Evolutionary conservation across 2,329 filamentous ascomycete species (phyloP).

Genomic region (Hypocrella siamensis): DNA sequence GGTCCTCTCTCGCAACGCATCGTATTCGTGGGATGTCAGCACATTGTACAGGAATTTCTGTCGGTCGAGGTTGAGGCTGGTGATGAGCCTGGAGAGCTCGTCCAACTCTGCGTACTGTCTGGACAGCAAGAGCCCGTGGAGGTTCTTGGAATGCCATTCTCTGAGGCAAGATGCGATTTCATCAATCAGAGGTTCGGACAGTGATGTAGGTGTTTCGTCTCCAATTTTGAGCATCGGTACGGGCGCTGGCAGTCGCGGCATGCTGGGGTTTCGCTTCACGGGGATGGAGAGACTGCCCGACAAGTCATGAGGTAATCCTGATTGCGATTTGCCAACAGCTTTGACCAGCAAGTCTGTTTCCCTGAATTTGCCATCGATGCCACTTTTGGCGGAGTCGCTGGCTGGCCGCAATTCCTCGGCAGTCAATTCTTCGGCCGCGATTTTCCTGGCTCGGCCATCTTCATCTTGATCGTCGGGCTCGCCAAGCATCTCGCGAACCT

Average conservation of each 20-base stretch:
- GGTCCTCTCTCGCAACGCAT: constrained; percentile 67
- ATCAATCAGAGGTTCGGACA: constrained; percentile 81
- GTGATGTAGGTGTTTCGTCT: constrained; percentile 85
- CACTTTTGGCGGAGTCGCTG: constrained; percentile 39
- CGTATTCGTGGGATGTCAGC: constrained; percentile 71
- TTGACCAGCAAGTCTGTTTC: constrained; percentile 19
- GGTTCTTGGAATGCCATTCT: constrained; percentile 96
- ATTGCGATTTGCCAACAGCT: constrained; percentile 13
- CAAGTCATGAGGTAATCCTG: constrained; percentile 23
- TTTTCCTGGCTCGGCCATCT: constrained; percentile 23
- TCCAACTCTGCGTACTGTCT: constrained; percentile 71
- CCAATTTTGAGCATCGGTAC: constrained; percentile 97
- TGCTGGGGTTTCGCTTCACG: constrained; percentile 45
- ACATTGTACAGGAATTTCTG: constrained; percentile 91
- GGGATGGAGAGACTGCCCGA: constrained; percentile 28
- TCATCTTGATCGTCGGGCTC: constrained; percentile 43
- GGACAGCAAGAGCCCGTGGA: constrained; percentile 78
- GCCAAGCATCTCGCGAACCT: constrained; percentile 82
- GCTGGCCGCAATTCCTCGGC: constrained; percentile 14
- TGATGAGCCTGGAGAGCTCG: constrained; percentile 64
- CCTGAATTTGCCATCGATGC: constrained; percentile 23
- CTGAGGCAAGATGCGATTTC: constrained; percentile 93
- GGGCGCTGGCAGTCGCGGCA: constrained; percentile 70
- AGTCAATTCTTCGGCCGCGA: constrained; percentile 15
- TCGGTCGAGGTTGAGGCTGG: constrained; percentile 68